Evolutionary conservation across 2,329 filamentous ascomycete genomes (phyloP).

Genomic region (Camptophora hylomeconis): DNA sequence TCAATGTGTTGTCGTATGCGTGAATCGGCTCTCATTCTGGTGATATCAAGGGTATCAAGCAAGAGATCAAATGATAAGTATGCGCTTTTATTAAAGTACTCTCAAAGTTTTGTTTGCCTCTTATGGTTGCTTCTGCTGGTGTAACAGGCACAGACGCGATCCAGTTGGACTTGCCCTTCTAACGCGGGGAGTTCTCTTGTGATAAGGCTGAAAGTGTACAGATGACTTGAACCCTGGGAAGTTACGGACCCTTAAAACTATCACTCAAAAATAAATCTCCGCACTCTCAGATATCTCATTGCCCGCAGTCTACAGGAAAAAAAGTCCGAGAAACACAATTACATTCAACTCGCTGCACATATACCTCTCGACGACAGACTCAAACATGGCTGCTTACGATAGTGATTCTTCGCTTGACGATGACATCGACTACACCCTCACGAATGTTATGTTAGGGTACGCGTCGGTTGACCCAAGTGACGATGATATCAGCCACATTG

Average conservation of each 20-base stretch:
- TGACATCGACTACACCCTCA: conserved; percentile 44
- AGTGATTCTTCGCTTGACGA: conserved; percentile 66
- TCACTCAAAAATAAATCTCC: background rate
- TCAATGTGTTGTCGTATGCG: background rate
- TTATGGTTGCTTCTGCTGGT: no score
- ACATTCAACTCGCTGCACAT: background rate
- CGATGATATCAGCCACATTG: conserved; percentile 77
- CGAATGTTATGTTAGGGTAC: conserved; percentile 82
- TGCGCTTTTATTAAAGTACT: no score
- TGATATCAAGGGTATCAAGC: no score
- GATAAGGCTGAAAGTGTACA: no score
- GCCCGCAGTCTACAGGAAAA: conserved; percentile 1
- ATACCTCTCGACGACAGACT: background rate
- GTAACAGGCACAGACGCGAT: no score
- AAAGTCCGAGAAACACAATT: background rate
- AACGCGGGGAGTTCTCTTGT: no score
- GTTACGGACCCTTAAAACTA: background rate
- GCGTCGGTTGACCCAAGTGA: conserved; percentile 65
- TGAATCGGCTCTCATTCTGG: no score
- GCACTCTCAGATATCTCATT: background rate
- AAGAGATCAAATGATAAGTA: no score
- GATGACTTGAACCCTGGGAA: background rate
- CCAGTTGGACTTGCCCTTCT: no score
- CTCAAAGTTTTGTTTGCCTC: no score
- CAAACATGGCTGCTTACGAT: conserved; percentile 62